Evolutionary conservation across 345 rosid species (phyloP), one percentile per base, ranked within the genome.

Genomic region (Salix udensis): DNA sequence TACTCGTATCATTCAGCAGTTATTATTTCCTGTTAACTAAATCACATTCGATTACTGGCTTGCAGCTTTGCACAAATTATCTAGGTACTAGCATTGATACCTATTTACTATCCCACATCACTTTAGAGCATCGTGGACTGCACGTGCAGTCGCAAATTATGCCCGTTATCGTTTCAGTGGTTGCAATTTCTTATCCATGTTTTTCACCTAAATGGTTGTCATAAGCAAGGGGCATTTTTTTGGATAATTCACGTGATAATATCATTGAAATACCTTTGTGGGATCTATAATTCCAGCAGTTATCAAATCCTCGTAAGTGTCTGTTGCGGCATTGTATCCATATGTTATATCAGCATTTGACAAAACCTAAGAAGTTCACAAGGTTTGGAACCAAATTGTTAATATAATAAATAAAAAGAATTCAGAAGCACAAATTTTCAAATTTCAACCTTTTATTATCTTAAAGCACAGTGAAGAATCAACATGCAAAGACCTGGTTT

Each of bases 241-340:
- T 65, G 58, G 15, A 50, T 19, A 46, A 28, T 18, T 23, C 6
- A 39, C 15, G 1, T 44, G 50, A 44, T 44, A 14, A 12, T 44
- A 44, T 44, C 50, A 13, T 44, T 44, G 50, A 44, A 14, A 65
- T 87, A 94, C 97, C 97, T 91, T 95, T 12, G 97, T 77, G 10
- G 97, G 98, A 90, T 95, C 97, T 72, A 95, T 86, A 19, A 95
- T 90, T 75, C 96, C 94, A 70, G 93, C 93, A 2, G 84, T 48
- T 82, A 91, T 86, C 81, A 95, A 85, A 87, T 95, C 92, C 87
- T 89, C 97, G 15, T 92, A 91, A 55, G 83, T 72, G 84, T 88
- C 84, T 67, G 77, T 91, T 67, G 97, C 94, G 69, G 98, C 97
- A 78, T 95, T 95, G 85, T 91, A 95, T 76, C 98, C 97, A 21